Base-by-base conservation (phyloP, 2,329 filamentous ascomycete species). In the Orbilia blumenaviensis region DNA sequence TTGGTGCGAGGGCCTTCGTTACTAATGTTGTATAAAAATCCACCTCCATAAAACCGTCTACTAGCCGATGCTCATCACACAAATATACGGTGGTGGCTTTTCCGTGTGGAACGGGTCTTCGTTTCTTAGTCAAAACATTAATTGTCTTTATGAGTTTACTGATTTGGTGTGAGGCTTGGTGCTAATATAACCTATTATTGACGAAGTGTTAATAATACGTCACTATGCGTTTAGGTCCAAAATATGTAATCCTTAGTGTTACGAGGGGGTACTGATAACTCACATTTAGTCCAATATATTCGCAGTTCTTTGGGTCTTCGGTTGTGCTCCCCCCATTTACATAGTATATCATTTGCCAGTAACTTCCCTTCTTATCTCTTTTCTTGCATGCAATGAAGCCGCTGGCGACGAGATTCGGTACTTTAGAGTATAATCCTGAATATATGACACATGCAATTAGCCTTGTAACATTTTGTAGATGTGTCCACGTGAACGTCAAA, bases 311-410 rank as follows among this genome's bases (percentile, higher is more conserved):
- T 7, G 71, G 71, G 18, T 67, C 46, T 5, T 75, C 56, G 21
- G 56, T 44, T 14, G 29, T 32, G 21, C 44, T 63, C 2, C 63
- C 63, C 7, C 71, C 71, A n/a, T 44, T 68, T 3, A 75, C 71
- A 27, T 42, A 44, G 23, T 75, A 75, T 41, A 75, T 64, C 54
- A 75, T 67, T n/a, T 75, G 71, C 71, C 71, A 75, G 16, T 68
- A 75, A 14, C 34, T 46, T 0, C 71, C 71, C 10, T 48, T 62
- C 2, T 23, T 68, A 27, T 75, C 71, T 12, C 23, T 63, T 14
- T 56, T 54, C 46, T 41, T 61, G 27, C 71, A 75, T 9, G 71
- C 71, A 25, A 75, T 75, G 18, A 75, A 75, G 2, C 71, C 71
- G 46, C 64, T 75, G 2, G 27, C 21, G 2, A 75, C 71, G 3